Evolutionary conservation across 2,329 filamentous ascomycete species (phyloP), one percentile per base, ranked within the genome.

Genomic region (Colletotrichum destructivum): DNA sequence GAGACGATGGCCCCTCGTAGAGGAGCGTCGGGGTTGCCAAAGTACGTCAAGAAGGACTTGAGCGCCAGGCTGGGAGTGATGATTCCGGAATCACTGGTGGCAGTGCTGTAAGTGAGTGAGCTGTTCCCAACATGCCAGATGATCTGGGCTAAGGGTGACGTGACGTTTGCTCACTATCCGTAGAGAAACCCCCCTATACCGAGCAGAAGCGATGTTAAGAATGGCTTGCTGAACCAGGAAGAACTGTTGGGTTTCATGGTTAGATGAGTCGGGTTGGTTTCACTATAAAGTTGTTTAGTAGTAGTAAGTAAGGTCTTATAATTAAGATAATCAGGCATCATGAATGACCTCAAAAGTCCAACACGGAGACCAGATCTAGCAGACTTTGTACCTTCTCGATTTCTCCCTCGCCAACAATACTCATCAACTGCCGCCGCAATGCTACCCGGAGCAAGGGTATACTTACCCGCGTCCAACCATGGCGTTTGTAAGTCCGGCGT

Each of bases 111-210:
- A 69, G 61, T 31, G 26, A 31, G 26, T 31, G 26, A 31, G 26
- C 5, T 7, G 26, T 31, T 31, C 4, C 26, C 26, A 54, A 12
- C 5, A 11, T 26, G 15, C 52, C 13, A 15, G 40, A 35, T 23
- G 3, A 18, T 16, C 3, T 49, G 2, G 2, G 31, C 12, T 2
- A 9, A 31, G 18, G 15, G 2, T n/a, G n/a, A n/a, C n/a, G 46
- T 8, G 11, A 26, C 4, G 13, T 3, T 13, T 8, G 73, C 80
- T 75, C 38, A 82, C 81, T 77, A 83, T 68, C 82, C 82, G 65
- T 83, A 83, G 40, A 83, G 79, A 64, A 83, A 83, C 0, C 81
- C 82, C 44, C 82, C 82, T n/a, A 82, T 78, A 23, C 82, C 82
- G 2, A 84, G 75, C 35, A 83, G 80, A 18, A 83, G 62, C 2